A percentile compares a stretch with the other conserved stretches of the same genome.
Evolutionary conservation across 129 eudicot genomes (phyloP).

Genomic region (Daucus carota): DNA sequence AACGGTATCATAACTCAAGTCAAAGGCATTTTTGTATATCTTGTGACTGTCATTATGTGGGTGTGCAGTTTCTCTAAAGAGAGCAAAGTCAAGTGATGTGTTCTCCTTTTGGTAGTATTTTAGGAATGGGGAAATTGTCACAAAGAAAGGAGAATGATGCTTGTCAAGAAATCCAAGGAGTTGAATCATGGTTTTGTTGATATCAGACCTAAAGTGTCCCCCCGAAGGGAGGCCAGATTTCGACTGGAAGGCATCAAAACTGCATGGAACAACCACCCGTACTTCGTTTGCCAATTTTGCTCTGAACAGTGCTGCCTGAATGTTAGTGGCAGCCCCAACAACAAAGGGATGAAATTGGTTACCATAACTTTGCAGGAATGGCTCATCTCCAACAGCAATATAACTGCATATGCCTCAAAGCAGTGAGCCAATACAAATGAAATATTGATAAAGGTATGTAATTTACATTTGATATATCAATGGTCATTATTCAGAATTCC

Average conservation of each 20-base stretch:
- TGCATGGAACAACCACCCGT: constrained; percentile 73
- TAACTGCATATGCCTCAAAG: constrained; percentile 36
- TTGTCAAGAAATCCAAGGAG: constrained; percentile 63
- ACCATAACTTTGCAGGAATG: constrained; percentile 66
- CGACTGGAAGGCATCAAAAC: constrained; percentile 63
- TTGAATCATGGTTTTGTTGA: constrained; percentile 76
- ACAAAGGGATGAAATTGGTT: constrained; percentile 66
- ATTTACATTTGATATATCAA: not conserved
- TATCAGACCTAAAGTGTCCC: constrained; percentile 61
- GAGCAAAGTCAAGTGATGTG: constrained; percentile 65
- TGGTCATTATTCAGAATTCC: not conserved
- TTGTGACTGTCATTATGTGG: constrained; percentile 58
- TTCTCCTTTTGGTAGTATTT: constrained; percentile 60
- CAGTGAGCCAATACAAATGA: not conserved
- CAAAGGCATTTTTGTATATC: constrained; percentile 55
- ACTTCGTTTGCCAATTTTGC: constrained; percentile 61
- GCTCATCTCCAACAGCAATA: constrained; percentile 81
- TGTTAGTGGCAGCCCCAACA: constrained; percentile 81
- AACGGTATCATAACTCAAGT: constrained; percentile 62
- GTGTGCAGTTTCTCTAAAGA: constrained; percentile 55
- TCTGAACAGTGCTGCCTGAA: constrained; percentile 61
- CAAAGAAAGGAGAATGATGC: constrained; percentile 68
- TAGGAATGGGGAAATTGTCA: constrained; percentile 63
- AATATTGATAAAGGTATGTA: not conserved
- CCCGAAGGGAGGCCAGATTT: constrained; percentile 62